Percentiles rank a stretch among this genome's conserved stretches.
Evolutionary conservation across 192 early-diverging fungal species (phyloP).

Genomic region (Linnemannia elongata): DNA sequence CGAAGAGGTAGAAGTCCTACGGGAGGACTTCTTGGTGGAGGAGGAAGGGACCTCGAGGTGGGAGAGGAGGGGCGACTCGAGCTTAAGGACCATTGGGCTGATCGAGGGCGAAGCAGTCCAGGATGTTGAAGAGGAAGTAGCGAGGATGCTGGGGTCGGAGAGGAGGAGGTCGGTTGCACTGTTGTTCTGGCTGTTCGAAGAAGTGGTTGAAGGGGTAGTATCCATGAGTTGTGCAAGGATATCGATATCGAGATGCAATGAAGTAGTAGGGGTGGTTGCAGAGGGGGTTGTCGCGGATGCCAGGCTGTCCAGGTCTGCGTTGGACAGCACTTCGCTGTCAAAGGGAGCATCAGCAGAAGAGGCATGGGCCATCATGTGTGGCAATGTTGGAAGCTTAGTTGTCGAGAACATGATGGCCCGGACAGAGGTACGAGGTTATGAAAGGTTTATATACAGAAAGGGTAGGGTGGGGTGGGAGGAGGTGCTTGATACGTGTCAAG

Average conservation of each 20-base stretch:
- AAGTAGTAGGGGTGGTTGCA: conserved; percentile 36
- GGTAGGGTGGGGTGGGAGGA: neutral
- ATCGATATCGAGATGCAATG: neutral
- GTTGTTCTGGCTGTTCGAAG: conserved; percentile 3
- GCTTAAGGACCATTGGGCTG: conserved; percentile 48
- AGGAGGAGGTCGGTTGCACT: conserved; percentile 1
- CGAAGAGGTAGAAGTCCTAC: neutral
- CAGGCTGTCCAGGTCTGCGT: conserved; percentile 59
- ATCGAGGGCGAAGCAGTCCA: conserved; percentile 38
- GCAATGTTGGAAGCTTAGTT: conserved; percentile 39
- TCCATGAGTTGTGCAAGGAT: conserved; percentile 42
- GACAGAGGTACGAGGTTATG: conserved; percentile 44
- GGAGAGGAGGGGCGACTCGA: conserved; percentile 45
- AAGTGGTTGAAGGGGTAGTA: neutral
- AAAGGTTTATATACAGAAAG: conserved; percentile 41
- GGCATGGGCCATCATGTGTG: conserved; percentile 60
- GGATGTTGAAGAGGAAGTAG: conserved; percentile 15
- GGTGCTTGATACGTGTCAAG: conserved; percentile 32
- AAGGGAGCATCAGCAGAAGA: conserved; percentile 59
- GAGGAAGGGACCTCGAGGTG: neutral
- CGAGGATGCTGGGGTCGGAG: conserved; percentile 52
- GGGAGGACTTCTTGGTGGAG: neutral
- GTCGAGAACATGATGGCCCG: conserved; percentile 61
- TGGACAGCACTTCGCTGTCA: conserved; percentile 57
- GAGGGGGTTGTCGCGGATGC: conserved; percentile 58